phyloP scores from a whole-genome alignment of 805 yeast genomes.

The Yamadazyma scolyti region DNA sequence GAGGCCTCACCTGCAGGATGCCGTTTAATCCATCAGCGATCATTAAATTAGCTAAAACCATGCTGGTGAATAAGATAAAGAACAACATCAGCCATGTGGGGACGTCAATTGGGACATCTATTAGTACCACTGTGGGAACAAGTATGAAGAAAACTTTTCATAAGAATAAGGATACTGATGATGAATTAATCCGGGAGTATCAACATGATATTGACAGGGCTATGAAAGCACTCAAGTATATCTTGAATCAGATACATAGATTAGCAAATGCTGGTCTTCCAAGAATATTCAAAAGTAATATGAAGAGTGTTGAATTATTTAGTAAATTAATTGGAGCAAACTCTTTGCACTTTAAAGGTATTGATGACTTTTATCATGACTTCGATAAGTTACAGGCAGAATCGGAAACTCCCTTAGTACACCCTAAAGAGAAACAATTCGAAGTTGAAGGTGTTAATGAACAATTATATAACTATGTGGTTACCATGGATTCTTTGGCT shows the following conservation, averaged over 20 bases:
- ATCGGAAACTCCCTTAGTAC: conserved; percentile 27
- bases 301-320: conserved; percentile 26
- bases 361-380: conserved; percentile 24
- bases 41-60: conserved; percentile 1
- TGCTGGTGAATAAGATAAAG: conserved; percentile 12
- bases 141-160: conserved; percentile 6
- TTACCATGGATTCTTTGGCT: conserved; percentile 17
- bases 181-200: conserved; percentile 38
- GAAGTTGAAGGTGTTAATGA: conserved; percentile 19
- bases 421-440: conserved; percentile 33
- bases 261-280: conserved; percentile 25
- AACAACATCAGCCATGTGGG: conserved; percentile 12
- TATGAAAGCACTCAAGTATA: conserved; percentile 41
- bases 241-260: conserved; percentile 24
- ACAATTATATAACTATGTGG: conserved; percentile 24
- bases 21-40: conserved; percentile 1
- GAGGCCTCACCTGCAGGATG: no score
- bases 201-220: conserved; percentile 40
- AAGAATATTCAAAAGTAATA: conserved; percentile 27
- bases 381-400: conserved; percentile 26
- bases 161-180: conserved; percentile 26
- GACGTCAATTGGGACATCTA: conserved; percentile 8
- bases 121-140: conserved; percentile 4
- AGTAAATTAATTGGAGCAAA: conserved; percentile 27
- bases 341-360: conserved; percentile 34